Evolutionary conservation across 164 flowering plant species (phyloP), one percentile per base, ranked within the genome.

Genomic region (Taxillus chinensis): DNA sequence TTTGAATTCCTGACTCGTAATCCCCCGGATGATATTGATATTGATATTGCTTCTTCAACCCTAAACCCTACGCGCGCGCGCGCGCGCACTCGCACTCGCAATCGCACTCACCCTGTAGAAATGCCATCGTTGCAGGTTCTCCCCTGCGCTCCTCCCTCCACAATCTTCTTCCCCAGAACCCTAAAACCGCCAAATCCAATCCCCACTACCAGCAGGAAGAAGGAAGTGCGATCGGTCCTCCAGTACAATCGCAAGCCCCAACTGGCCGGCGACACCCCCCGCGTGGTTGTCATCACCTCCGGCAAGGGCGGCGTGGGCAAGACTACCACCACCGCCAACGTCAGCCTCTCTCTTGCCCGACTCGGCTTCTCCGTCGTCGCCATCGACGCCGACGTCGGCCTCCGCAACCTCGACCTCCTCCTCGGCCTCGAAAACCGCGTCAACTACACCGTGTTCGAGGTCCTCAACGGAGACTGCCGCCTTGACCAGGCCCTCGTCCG

Each of bases 251-350:
- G 98, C 41, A 88, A 86, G 63, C 98, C 98, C 46, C 73, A 86
- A 56, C 68, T 88, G 45, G 60, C 90, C 53, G 93, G 87, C 5
- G 83, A 86, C 0, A 87, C 97, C 1, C 99, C 99, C 0, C 82
- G 97, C 6, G 92, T 93, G 7, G 92, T 90, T 52, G 99, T 93
- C 67, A 82, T 93, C 64, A 93, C 98, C 64, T 93, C 98, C 60
- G 98, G 98, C 39, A 93, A 93, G 70, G 98, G 98, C n/a, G 98
- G 98, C 39, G 97, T 93, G 10, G 98, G 98, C 4, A 93, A 93
- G 65, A 93, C 98, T 64, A 93, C 99, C 27, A 90, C 99, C 70
- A 93, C 99, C 43, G 97, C 99, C 59, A 93, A 93, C 64, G 67
- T 90, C 8, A 90, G 92, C 62, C 86, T 93, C 68, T 93, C 97